Conservation (phyloP, 75 land plant genomes). For the Sequoia sempervirens region DNA sequence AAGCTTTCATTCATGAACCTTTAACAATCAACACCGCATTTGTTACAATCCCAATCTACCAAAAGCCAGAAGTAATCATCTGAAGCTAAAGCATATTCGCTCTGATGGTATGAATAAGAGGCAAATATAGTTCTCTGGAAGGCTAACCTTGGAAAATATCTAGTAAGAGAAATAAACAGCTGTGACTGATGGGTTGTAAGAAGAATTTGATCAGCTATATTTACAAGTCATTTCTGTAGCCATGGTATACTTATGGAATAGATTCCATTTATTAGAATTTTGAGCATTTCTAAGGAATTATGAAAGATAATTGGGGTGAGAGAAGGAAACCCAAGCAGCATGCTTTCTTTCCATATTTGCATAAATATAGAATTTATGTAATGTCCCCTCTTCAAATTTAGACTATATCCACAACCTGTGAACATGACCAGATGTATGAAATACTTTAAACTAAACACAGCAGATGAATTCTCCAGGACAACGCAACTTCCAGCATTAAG, state of each 20-base stretch:
- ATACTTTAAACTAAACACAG: too few species aligned
- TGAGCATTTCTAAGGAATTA: not conserved
- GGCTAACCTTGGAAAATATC: not conserved
- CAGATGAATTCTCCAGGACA: too few species aligned
- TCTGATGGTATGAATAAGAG: not conserved
- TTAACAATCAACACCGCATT: not conserved
- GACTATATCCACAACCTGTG: too few species aligned
- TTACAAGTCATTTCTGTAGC: not conserved
- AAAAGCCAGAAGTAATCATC: not conserved
- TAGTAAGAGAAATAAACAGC: not conserved
- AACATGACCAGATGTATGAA: too few species aligned
- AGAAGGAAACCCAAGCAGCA: not conserved
- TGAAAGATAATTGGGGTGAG: not conserved
- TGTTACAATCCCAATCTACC: not conserved
- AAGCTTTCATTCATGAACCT: not conserved
- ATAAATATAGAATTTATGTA: not conserved
- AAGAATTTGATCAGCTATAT: not conserved
- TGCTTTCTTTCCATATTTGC: not conserved
- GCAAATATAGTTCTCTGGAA: not conserved
- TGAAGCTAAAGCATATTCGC: not conserved
- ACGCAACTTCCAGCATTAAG: too few species aligned
- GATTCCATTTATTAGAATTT: not conserved
- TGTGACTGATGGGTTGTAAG: not conserved
- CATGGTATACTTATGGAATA: not conserved
- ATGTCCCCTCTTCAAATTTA: too few species aligned